Conservation (phyloP, 768 basidiomycete genomes). For the Sarcomyxa edulis region DNA sequence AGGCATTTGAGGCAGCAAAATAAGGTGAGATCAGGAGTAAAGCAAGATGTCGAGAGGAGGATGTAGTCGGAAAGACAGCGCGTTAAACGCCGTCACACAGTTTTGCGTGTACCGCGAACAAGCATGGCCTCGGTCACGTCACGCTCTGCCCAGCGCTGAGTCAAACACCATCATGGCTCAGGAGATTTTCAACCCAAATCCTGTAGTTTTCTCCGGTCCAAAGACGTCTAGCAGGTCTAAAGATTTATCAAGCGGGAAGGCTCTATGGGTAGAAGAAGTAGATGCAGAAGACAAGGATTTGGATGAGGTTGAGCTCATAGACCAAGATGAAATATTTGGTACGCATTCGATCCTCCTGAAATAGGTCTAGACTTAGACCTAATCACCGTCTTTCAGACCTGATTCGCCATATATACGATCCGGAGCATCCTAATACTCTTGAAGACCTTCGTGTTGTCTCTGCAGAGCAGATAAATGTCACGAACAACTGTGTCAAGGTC, state of each 20-base stretch:
- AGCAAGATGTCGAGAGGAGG: too few relatives aligned
- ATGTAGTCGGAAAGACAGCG: too few relatives aligned
- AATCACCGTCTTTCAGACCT: constrained; percentile 57
- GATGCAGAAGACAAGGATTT: constrained; percentile 40
- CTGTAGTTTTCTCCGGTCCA: constrained; percentile 64
- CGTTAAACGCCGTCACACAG: too few relatives aligned
- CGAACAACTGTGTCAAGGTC: constrained; percentile 65
- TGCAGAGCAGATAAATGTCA: constrained; percentile 67
- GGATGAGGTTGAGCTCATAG: constrained; percentile 67
- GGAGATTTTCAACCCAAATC: constrained; percentile 86
- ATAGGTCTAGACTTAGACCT: neutral
- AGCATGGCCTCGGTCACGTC: too few relatives aligned
- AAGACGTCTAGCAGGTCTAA: constrained; percentile 40
- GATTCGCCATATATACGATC: constrained; percentile 88
- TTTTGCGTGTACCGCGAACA: too few relatives aligned
- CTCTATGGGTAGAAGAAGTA: constrained; percentile 58
- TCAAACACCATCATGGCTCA: constrained; percentile 32
- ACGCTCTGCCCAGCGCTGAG: neutral
- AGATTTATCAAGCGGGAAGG: constrained; percentile 34
- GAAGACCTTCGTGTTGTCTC: constrained; percentile 97
- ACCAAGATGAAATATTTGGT: constrained; percentile 94
- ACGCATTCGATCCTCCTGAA: constrained; percentile 8
- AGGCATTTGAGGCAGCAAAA: constrained; percentile 21
- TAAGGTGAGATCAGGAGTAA: too few relatives aligned
- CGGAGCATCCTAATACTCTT: constrained; percentile 90